Evolutionary conservation across 495 filamentous ascomycete species (phyloP), one percentile per base, ranked within the genome.

Genomic region (Aspergillus nanangensis): DNA sequence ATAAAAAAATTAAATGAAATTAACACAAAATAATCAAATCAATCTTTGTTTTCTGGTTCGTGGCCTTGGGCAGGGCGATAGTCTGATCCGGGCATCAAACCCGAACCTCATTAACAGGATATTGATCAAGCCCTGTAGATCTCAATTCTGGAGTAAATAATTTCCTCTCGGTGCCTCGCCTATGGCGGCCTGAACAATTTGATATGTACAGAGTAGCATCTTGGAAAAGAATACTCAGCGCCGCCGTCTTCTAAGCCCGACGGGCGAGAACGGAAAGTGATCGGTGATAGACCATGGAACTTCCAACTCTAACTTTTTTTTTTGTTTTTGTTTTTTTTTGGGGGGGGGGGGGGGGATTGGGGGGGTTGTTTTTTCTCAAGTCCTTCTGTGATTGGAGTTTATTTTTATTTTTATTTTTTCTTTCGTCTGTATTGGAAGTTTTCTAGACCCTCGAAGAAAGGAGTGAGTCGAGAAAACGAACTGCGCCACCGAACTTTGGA

Each of bases 211-310:
- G 25, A 8, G n/a, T 19, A 38, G 17, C 22, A 27, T 38, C 23
- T 27, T 38, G 24, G 14, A n/a, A 18, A 15, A 44, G 27, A 33
- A 4, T 23, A 22, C 19, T 33, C 9, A 8, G 13, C 37, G 3
- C 13, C 7, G 9, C 37, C 13, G 13, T 5, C 5, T 25, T 20
- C 22, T 27, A 22, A 15, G n/a, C n/a, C 25, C 35, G 45, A 38
- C 44, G 50, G 44, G 44, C 24, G 39, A 40, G 40, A 44, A 48
- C 50, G 45, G 50, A 48, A 45, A 22, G 39, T 27, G 27, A n/a
- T 36, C 44, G 33, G n/a, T 40, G 37, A 15, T 18, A 14, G 23
- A 36, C 45, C 45, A 45, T 37, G 50, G 50, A 20, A 44, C 40
- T 23, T 13, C 5, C 31, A 39, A 47, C 43, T 47, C 34, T 47